Evolutionary conservation across 768 basidiomycete genomes (phyloP).

Genomic region (Boletus sensibilis): DNA sequence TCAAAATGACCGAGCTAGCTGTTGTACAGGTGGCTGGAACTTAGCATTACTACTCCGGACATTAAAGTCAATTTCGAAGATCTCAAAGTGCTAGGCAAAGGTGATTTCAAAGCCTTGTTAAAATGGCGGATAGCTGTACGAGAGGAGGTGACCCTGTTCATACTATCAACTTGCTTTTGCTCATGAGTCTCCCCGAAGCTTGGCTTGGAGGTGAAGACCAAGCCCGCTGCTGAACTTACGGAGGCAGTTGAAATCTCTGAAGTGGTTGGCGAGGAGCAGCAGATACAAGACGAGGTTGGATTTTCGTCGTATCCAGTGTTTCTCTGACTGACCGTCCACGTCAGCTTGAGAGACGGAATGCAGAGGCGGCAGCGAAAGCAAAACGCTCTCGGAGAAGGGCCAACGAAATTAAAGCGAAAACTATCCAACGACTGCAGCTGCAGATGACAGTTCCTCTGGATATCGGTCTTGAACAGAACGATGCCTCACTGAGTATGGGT

Average conservation of each 20-base stretch:
- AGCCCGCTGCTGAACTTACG: slow-evolving; percentile 68
- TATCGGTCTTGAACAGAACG: slow-evolving; percentile 85
- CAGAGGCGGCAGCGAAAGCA: slow-evolving; percentile 65
- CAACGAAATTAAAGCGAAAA: slow-evolving; percentile 85
- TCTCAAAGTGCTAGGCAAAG: slow-evolving; percentile 95
- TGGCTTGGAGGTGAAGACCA: slow-evolving; percentile 80
- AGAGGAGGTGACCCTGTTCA: slow-evolving; percentile 61
- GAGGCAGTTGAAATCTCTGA: slow-evolving; percentile 68
- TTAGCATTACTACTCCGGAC: slow-evolving; percentile 74
- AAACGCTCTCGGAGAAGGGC: slow-evolving; percentile 82
- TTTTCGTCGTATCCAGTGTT: neutral
- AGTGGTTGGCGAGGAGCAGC: slow-evolving; percentile 81
- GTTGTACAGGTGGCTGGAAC: slow-evolving; percentile 62
- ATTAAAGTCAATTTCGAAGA: slow-evolving; percentile 84
- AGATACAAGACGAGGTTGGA: slow-evolving; percentile 83
- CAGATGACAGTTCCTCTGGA: slow-evolving; percentile 98
- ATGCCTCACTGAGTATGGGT: slow-evolving; percentile 67
- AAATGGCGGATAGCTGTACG: slow-evolving; percentile 89
- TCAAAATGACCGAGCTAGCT: slow-evolving; percentile 2
- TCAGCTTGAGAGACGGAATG: slow-evolving; percentile 82
- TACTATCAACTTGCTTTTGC: neutral
- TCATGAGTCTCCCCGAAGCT: slow-evolving; percentile 44
- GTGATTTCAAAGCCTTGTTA: slow-evolving; percentile 90
- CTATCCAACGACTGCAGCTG: slow-evolving; percentile 92
- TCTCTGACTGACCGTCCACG: slow-evolving; percentile 4